phyloP scores from a whole-genome alignment of 2,329 filamentous ascomycete species.

The Talaromyces funiculosus region DNA sequence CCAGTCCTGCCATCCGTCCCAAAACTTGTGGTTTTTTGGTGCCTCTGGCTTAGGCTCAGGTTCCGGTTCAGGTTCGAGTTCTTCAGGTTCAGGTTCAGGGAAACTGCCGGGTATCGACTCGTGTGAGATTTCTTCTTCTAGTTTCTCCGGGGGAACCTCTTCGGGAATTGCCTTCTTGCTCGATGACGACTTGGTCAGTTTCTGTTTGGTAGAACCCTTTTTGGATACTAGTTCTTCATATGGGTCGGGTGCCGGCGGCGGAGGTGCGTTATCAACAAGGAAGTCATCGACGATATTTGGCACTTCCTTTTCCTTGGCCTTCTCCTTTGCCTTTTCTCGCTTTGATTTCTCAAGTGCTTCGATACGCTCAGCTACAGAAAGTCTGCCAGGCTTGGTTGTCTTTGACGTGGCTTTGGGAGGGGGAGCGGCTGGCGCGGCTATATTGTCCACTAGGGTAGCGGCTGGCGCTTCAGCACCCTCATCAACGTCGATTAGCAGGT shows the following conservation, averaged over 20 bases:
- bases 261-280: slow-evolving; percentile 26
- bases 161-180: slow-evolving; percentile 41
- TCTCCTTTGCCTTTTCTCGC: slow-evolving; percentile 35
- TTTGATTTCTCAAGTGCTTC: slow-evolving; percentile 42
- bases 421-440: slow-evolving; percentile 33
- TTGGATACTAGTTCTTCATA: slow-evolving; percentile 15
- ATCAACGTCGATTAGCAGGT: slow-evolving; percentile 33
- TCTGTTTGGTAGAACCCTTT: slow-evolving; percentile 21
- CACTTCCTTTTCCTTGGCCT: slow-evolving; percentile 30
- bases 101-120: slow-evolving; percentile 52
- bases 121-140: slow-evolving; percentile 20
- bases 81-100: slow-evolving; percentile 43
- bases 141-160: slow-evolving; percentile 19
- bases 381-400: slow-evolving; percentile 37
- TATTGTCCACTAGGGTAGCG: slow-evolving; percentile 36
- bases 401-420: slow-evolving; percentile 41
- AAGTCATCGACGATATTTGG: slow-evolving; percentile 33
- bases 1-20: slow-evolving; percentile 9
- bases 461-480: slow-evolving; percentile 30
- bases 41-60: slow-evolving; percentile 16
- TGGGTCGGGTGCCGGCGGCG: slow-evolving; percentile 28
- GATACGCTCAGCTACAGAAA: slow-evolving; percentile 51
- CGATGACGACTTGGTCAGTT: slow-evolving; percentile 21
- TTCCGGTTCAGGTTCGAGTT: slow-evolving; percentile 25
- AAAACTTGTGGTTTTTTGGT: slow-evolving; percentile 21